Evolutionary conservation across 2,329 filamentous ascomycete species (phyloP), one percentile per base, ranked within the genome.

Genomic region (Plectosphaerella cucumerina): DNA sequence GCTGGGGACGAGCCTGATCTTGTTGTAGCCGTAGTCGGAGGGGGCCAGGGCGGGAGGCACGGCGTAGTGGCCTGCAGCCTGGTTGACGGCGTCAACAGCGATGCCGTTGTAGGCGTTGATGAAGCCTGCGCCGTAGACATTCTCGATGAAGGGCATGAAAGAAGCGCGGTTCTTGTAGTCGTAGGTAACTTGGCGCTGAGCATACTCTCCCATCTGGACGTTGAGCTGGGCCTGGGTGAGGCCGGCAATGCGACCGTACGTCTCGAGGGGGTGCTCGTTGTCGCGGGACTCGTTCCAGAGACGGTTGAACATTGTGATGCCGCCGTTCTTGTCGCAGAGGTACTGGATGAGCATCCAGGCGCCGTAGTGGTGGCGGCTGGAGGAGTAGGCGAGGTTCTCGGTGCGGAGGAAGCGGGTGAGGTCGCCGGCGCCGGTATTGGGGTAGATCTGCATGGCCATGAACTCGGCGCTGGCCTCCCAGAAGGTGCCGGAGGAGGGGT

Each of bases 21-120:
- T 47, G 45, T 47, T 47, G 45, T 47, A 47, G 45, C 45, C 45
- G 31, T 47, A 47, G 45, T 47, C 45, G 9, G 45, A 47, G 12
- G 45, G 45, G n/a, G 45, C 45, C 11, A 18, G 45, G 31, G 45
- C 45, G n/a, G 22, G 12, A 14, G 23, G 23, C 5, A 47, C 45
- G 3, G 45, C 45, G 33, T 47, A 47, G 31, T 47, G 45, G 2
- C 45, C 45, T 5, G 45, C 45, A 6, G 17, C 31, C 31, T 47
- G n/a, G 31, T 47, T 47, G 26, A 47, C 45, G n/a, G 45, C 45
- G 12, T 31, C 45, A 11, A 47, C 45, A n/a, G 33, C 23, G 17
- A 47, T 47, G 6, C 45, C 31, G 31, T 17, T 17, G 45, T n/a
- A 47, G 15, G 45, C 45, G 12, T 47, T 47, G 45, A 47, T 47